Percentiles rank a stretch among this genome's conserved stretches.
These are phyloP conservation scores for Mycena sp. DNA, from an alignment of 1,284 basidiomycete species.

Conservation along the genomic window DNA sequence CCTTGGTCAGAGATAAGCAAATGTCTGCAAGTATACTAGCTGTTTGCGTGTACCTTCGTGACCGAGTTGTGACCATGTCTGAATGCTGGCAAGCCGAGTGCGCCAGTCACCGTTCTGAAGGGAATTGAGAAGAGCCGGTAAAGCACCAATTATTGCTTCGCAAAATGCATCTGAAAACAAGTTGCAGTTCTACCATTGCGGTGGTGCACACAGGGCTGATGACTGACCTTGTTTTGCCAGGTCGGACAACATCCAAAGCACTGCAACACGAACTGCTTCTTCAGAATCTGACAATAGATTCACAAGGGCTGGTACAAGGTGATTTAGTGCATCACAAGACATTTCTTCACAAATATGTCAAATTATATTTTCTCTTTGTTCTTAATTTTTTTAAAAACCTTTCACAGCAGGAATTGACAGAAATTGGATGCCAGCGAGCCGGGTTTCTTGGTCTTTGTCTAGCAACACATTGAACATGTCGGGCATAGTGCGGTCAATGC, in stretches of 20 bases:
- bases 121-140: neutral
- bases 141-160: neutral
- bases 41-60: neutral
- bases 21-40: neutral
- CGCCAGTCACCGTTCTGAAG: neutral
- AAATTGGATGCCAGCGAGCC: neutral
- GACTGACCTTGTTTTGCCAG: slow-evolving; percentile 9
- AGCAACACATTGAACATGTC: neutral
- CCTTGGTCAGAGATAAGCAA: neutral
- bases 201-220: neutral
- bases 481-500: neutral
- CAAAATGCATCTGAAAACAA: neutral
- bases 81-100: neutral
- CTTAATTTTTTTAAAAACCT: neutral
- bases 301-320: slow-evolving; percentile 1
- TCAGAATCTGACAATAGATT: slow-evolving; percentile 5
- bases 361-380: no score
- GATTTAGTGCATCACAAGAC: neutral
- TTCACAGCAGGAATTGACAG: neutral
- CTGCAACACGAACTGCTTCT: neutral
- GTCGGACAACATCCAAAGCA: neutral
- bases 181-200: neutral
- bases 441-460: neutral
- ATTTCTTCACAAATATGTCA: neutral
- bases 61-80: neutral